Evolutionary conservation across 2,329 filamentous ascomycete species (phyloP).

Genomic region (Trichoderma gracile): DNA sequence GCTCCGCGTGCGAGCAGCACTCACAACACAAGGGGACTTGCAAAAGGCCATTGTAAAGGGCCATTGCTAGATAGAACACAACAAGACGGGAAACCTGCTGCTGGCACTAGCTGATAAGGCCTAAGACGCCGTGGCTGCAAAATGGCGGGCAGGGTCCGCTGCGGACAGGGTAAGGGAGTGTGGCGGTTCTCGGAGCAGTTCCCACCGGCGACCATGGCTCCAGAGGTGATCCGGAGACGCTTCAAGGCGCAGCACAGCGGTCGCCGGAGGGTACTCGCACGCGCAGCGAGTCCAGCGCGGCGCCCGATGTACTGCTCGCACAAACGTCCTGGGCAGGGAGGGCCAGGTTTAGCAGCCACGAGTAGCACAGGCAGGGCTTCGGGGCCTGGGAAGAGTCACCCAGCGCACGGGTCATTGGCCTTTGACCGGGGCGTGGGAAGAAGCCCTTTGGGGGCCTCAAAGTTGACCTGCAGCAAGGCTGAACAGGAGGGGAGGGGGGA

Average conservation of each 20-base stretch:
- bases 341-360: neutral
- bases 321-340: neutral
- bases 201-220: conserved; percentile 11
- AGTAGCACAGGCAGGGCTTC: conserved; percentile 16
- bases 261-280: neutral
- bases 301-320: neutral
- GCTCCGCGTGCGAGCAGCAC: neutral
- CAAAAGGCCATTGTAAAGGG: neutral
- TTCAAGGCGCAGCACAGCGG: conserved; percentile 17
- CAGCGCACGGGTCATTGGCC: conserved; percentile 23
- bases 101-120: neutral
- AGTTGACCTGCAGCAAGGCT: conserved; percentile 28
- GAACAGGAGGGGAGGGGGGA: conserved; percentile 24
- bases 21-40: conserved; percentile 5
- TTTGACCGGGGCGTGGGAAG: conserved; percentile 21
- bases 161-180: conserved; percentile 16
- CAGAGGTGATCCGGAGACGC: conserved; percentile 1
- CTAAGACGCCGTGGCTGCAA: conserved; percentile 11
- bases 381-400: conserved; percentile 22
- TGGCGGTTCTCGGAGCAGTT: conserved; percentile 18
- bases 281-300: neutral
- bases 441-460: conserved; percentile 25
- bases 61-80: conserved; percentile 1
- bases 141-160: conserved; percentile 5
- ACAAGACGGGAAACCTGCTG: neutral